Base-by-base conservation (phyloP, 139 green algal species). In the Mesotaenium endlicherianum region DNA sequence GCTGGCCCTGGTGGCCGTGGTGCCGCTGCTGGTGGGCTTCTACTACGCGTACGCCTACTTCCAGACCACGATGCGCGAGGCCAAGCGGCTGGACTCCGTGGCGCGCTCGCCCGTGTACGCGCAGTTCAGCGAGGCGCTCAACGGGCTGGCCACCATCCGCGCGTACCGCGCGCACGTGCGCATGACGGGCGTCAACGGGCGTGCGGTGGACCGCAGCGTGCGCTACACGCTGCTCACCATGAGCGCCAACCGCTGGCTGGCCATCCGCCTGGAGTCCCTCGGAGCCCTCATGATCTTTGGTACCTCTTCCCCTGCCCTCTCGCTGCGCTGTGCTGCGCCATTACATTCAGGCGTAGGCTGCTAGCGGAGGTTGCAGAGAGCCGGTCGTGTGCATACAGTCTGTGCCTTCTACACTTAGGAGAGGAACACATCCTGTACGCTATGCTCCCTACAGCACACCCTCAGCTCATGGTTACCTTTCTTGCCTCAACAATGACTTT, bases 1-100 rank as follows among this genome's bases (percentile, higher is more conserved):
- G 20, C 77, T 81, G n/a, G 57, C 80, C 8, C 76, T 89, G 38
- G 74, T 45, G 58, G 60, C 81, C 40, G 49, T 91, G 42, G 38
- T 88, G 20, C 84, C 88, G 2, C 74, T 87, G 41, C 70, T 91
- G 11, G 36, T 89, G 3, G 64, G 47, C 26, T 87, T 92, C 82
- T 87, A 81, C 60, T 34, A 81, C 26, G n/a, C 87, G 0, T 92
- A 91, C 82, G 60, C 84, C 31, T 89, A 89, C 81, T 83, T 92
- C 58, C 86, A 89, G 57, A 60, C 5, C 70, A 92, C 94, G 26
- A 89, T 75, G n/a, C 81, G 95, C 0, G 94, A 98, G 67, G 80
- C 98, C 30, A 98, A 98, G 93, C 91, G 95, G n/a, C 93, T 93
- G 85, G 95, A 98, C 80, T 91, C 92, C 4, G 89, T 94, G 50